Conservation (phyloP, 2,329 filamentous ascomycete genomes). For the Stenocarpella maydis region DNA sequence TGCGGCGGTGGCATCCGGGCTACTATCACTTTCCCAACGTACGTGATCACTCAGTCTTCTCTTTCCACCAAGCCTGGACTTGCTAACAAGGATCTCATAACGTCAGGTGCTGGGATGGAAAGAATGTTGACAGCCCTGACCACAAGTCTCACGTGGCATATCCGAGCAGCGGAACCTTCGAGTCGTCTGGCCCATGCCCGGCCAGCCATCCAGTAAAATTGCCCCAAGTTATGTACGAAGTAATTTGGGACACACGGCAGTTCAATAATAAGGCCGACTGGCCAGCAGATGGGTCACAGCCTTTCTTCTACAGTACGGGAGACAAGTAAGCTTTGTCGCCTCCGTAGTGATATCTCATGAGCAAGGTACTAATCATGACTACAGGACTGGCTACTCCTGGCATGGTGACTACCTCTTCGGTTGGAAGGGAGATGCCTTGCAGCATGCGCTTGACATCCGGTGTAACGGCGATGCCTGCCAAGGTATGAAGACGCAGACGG, state of each 20-base stretch:
- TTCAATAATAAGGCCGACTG: slow-evolving; percentile 47
- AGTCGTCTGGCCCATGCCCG: slow-evolving; percentile 40
- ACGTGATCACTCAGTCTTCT: not conserved
- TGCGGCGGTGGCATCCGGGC: slow-evolving; percentile 42
- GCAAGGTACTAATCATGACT: not conserved
- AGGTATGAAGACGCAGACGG: slow-evolving; percentile 41
- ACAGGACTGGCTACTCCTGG: slow-evolving; percentile 46
- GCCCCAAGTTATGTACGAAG: slow-evolving; percentile 52
- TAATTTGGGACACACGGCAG: slow-evolving; percentile 49
- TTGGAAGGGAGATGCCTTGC: slow-evolving; percentile 51
- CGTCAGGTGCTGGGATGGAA: slow-evolving; percentile 42
- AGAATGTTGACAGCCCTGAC: slow-evolving; percentile 43
- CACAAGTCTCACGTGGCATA: slow-evolving; percentile 45
- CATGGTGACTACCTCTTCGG: slow-evolving; percentile 53
- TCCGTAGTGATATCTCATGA: accelerated
- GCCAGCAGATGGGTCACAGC: slow-evolving; percentile 46
- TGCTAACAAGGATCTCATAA: not conserved
- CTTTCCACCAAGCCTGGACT: accelerated
- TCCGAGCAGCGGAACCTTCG: slow-evolving; percentile 35
- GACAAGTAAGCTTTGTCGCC: slow-evolving; percentile 31
- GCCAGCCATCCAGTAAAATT: slow-evolving; percentile 43
- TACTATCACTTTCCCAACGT: slow-evolving; percentile 40
- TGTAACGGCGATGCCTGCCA: slow-evolving; percentile 46
- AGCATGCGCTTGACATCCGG: slow-evolving; percentile 45
- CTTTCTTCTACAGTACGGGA: slow-evolving; percentile 41